phyloP scores from a whole-genome alignment of 2,329 filamentous ascomycete genomes.

The Aspergillus bombycis region DNA sequence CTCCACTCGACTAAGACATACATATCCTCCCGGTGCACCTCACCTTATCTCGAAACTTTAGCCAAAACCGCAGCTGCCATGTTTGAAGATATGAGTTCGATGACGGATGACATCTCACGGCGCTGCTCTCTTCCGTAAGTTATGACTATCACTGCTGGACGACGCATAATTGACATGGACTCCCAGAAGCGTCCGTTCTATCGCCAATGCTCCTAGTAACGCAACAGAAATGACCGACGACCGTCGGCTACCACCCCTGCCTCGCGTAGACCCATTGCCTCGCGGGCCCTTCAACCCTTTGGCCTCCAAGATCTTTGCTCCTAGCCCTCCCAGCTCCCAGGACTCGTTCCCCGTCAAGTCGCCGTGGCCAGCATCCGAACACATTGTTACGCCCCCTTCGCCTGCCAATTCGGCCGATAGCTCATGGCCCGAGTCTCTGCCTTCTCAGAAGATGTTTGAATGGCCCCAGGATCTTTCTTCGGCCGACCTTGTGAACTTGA shows the following conservation, averaged over 20 bases:
- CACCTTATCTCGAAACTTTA: neutral
- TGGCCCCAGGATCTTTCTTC: slow-evolving; percentile 40
- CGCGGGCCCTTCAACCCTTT: slow-evolving; percentile 44
- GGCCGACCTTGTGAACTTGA: slow-evolving; percentile 37
- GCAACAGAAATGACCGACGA: slow-evolving; percentile 36
- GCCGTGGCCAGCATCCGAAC: slow-evolving; percentile 33
- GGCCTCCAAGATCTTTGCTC: slow-evolving; percentile 31
- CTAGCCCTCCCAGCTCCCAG: slow-evolving; percentile 38
- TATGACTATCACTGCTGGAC: neutral
- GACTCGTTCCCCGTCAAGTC: slow-evolving; percentile 40
- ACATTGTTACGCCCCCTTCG: slow-evolving; percentile 38
- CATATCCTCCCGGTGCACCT: slow-evolving; percentile 11
- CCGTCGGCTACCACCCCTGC: slow-evolving; percentile 42
- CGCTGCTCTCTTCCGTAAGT: slow-evolving; percentile 44
- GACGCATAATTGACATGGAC: slow-evolving; percentile 15
- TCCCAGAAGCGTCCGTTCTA: slow-evolving; percentile 27
- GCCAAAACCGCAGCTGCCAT: slow-evolving; percentile 22
- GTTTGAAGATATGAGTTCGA: slow-evolving; percentile 36
- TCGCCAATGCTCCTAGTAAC: slow-evolving; percentile 22
- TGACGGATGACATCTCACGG: slow-evolving; percentile 32
- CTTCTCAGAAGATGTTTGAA: slow-evolving; percentile 33
- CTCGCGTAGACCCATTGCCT: slow-evolving; percentile 40
- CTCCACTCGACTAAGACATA: slow-evolving; percentile 24
- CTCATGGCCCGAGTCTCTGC: slow-evolving; percentile 39
- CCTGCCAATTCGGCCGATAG: slow-evolving; percentile 43